Conservation (phyloP, 805 yeast genomes). For the Myxozyma monticola region DNA sequence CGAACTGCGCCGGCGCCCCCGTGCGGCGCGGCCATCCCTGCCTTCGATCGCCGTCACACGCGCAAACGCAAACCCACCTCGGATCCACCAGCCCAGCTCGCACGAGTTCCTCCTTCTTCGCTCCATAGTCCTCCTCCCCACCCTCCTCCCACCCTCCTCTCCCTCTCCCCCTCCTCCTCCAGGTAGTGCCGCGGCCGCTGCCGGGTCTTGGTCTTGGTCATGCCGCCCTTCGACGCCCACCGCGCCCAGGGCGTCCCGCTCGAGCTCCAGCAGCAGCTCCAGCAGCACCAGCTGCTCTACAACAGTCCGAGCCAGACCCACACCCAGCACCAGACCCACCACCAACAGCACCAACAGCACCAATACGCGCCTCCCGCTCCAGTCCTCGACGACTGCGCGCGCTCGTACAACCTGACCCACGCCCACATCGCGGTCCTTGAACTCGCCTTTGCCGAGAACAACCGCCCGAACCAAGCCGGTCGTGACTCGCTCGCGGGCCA, state of each 20-base stretch:
- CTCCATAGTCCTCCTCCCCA: background rate
- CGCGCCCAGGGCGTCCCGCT: background rate
- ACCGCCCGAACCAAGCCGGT: constrained; percentile 11
- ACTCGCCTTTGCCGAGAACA: constrained; percentile 26
- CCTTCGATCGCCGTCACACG: constrained; percentile 15
- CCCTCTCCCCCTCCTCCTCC: background rate
- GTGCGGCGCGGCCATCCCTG: constrained; percentile 16
- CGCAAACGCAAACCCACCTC: too few species aligned
- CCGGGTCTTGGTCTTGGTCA: background rate
- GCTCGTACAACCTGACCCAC: constrained; percentile 11
- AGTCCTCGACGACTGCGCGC: constrained; percentile 11
- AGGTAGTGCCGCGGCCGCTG: background rate
- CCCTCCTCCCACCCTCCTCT: background rate
- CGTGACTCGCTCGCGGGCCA: constrained; percentile 22
- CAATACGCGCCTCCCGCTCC: background rate
- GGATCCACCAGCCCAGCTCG: too few species aligned
- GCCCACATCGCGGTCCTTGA: constrained; percentile 26
- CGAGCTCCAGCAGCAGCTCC: background rate
- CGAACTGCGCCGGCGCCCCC: too few species aligned
- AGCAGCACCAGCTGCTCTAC: background rate
- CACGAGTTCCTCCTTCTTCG: background rate
- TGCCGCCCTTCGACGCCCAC: constrained; percentile 4
- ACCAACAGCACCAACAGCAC: background rate
- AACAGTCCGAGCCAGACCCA: background rate
- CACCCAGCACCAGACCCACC: background rate